These are phyloP conservation scores for Psilocybe subaeruginosa DNA, from an alignment of 768 basidiomycete species.

Conservation along the genomic window DNA sequence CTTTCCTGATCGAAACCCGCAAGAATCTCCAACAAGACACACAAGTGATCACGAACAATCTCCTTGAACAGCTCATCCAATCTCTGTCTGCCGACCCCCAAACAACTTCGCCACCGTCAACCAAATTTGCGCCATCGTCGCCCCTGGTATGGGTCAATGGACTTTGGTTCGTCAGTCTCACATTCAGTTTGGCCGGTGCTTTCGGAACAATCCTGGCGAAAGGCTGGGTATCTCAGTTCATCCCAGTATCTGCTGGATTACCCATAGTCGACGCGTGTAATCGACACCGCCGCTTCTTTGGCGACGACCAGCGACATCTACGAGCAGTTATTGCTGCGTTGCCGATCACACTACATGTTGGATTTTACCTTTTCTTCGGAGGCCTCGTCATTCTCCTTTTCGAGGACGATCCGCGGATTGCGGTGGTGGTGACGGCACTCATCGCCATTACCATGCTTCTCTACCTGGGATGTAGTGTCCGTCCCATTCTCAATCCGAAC, in stretches of 20 bases:
- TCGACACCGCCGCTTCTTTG: constrained; percentile 20
- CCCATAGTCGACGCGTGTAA: constrained; percentile 22
- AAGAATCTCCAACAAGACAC: constrained; percentile 18
- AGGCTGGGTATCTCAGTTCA: constrained; percentile 24
- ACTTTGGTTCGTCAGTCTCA: constrained; percentile 29
- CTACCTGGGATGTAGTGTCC: constrained; percentile 18
- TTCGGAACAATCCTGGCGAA: constrained; percentile 29
- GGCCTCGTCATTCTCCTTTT: constrained; percentile 21
- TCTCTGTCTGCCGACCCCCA: not conserved
- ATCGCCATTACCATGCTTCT: constrained; percentile 16
- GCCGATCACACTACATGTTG: constrained; percentile 21
- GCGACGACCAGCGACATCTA: constrained; percentile 18
- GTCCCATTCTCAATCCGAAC: constrained; percentile 17
- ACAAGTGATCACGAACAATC: constrained; percentile 17
- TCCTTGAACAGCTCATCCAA: constrained; percentile 10
- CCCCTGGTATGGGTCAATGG: constrained; percentile 24
- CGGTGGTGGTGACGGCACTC: constrained; percentile 12
- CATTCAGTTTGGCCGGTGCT: constrained; percentile 27
- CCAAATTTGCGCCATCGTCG: constrained; percentile 13
- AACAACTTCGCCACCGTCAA: not conserved
- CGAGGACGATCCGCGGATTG: constrained; percentile 17
- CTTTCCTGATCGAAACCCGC: constrained; percentile 24
- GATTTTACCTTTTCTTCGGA: constrained; percentile 22
- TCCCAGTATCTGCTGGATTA: constrained; percentile 16
- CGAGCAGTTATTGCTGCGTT: constrained; percentile 19